Percentiles rank a stretch among this genome's conserved stretches.
These are phyloP conservation scores for Fusarium floridanum DNA, from an alignment of 2,329 filamentous ascomycete species.

Conservation along the genomic window DNA sequence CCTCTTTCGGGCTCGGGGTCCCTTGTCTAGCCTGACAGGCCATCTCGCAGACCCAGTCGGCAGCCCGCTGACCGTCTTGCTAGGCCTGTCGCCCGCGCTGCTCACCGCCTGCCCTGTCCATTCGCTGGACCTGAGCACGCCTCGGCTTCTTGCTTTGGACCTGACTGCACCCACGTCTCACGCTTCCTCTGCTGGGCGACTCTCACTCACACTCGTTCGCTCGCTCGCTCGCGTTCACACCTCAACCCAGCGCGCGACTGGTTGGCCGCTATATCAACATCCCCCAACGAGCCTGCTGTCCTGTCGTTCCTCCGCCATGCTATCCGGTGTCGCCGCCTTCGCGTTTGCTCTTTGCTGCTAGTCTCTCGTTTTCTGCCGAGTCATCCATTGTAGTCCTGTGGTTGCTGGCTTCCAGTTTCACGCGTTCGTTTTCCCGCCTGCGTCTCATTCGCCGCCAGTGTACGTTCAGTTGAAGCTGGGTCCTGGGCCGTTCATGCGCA, in stretches of 20 bases:
- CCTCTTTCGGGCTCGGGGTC: conserved; percentile 34
- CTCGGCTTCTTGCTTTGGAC: conserved; percentile 1
- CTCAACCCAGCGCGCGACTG: conserved; percentile 44
- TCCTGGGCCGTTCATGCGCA: conserved; percentile 38
- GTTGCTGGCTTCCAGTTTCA: conserved; percentile 36
- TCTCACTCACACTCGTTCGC: conserved; percentile 6
- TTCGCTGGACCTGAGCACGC: conserved; percentile 33
- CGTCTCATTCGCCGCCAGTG: conserved; percentile 35
- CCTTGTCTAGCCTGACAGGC: conserved; percentile 38
- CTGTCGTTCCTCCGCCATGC: conserved; percentile 44
- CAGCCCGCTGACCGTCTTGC: conserved; percentile 39
- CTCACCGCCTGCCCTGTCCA: conserved; percentile 47
- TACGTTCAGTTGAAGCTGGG: conserved; percentile 28
- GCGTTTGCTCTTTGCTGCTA: conserved; percentile 44
- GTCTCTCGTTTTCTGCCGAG: conserved; percentile 41
- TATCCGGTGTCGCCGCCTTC: conserved; percentile 40
- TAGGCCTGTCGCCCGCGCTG: conserved; percentile 36
- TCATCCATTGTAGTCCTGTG: conserved; percentile 33
- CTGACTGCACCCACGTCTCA: conserved; percentile 4
- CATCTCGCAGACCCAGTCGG: conserved; percentile 40
- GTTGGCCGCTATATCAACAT: conserved; percentile 42
- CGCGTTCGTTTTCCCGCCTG: conserved; percentile 28
- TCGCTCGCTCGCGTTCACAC: conserved; percentile 28
- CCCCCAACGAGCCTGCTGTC: conserved; percentile 33
- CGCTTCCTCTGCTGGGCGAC: neutral